Percentiles rank a stretch among this genome's conserved stretches.
Evolutionary conservation across 164 flowering plant species (phyloP).

Genomic region (Liriodendron chinense): DNA sequence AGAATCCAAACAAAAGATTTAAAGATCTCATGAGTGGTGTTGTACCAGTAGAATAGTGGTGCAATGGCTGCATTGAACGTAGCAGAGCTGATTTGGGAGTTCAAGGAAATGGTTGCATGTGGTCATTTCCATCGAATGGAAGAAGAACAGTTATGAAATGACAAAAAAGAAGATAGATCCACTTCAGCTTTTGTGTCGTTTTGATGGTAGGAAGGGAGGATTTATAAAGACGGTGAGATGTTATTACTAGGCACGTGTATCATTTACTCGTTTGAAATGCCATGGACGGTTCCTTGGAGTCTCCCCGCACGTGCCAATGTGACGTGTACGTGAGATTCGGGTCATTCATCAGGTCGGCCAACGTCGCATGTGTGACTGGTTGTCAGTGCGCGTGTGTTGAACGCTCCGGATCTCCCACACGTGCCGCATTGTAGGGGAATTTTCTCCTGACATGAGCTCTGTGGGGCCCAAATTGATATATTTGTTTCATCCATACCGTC

Average conservation of each 20-base stretch:
- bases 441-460: background rate
- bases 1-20: background rate
- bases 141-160: background rate
- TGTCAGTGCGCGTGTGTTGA: too few species aligned
- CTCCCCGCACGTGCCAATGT: background rate
- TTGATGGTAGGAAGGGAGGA: background rate
- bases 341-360: background rate
- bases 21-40: background rate
- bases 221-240: slow-evolving; percentile 12
- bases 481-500: background rate
- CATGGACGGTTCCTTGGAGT: too few species aligned
- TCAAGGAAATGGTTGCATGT: slow-evolving; percentile 53
- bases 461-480: background rate
- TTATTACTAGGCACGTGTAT: background rate
- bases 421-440: too few species aligned
- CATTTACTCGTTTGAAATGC: background rate
- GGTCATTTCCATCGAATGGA: slow-evolving; percentile 38
- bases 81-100: slow-evolving; percentile 73
- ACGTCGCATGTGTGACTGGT: background rate
- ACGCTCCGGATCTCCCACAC: too few species aligned
- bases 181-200: background rate
- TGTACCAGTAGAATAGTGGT: slow-evolving; percentile 70
- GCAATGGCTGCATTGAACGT: slow-evolving; percentile 87
- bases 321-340: background rate
- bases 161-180: background rate